phyloP scores from a whole-genome alignment of 352 stramenopile genomes.

The Pythium myriotylum region DNA sequence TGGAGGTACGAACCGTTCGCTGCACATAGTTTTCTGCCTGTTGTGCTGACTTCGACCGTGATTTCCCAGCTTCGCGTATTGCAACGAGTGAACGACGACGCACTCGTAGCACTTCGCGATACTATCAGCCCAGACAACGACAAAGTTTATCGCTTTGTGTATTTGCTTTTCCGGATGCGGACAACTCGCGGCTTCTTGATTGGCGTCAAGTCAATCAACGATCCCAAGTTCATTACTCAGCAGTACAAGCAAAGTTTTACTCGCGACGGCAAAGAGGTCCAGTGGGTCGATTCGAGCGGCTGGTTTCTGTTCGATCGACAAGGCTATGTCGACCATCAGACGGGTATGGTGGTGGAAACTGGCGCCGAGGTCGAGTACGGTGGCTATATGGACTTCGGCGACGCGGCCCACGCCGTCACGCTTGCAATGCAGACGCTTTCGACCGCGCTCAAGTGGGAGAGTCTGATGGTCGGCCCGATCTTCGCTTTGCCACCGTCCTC shows the following conservation, averaged over 20 bases:
- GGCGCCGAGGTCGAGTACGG: conserved; percentile 69
- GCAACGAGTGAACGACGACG: conserved; percentile 75
- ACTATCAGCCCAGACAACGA: conserved; percentile 39
- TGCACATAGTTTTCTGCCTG: not conserved
- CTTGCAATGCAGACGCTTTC: conserved; percentile 73
- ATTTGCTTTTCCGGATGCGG: conserved; percentile 72
- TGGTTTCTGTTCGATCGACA: conserved; percentile 74
- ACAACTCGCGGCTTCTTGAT: conserved; percentile 68
- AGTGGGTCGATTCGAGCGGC: conserved; percentile 68
- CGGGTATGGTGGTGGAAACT: conserved; percentile 37
- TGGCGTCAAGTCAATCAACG: conserved; percentile 58
- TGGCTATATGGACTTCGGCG: conserved; percentile 62
- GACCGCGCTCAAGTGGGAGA: conserved; percentile 67
- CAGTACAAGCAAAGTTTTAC: conserved; percentile 27
- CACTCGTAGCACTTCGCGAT: conserved; percentile 66
- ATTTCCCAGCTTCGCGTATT: conserved; percentile 43
- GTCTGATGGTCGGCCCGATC: conserved; percentile 56
- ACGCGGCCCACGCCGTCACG: conserved; percentile 41
- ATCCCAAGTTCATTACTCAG: conserved; percentile 30
- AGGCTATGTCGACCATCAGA: conserved; percentile 30
- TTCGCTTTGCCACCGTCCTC: conserved; percentile 46
- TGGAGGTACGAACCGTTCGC: conserved; percentile 32
- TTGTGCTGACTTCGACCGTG: not conserved
- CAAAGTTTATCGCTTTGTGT: conserved; percentile 65
- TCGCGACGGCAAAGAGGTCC: conserved; percentile 46